Percentiles rank a stretch among this genome's conserved stretches.
Evolutionary conservation across 2,329 filamentous ascomycete species (phyloP).

Genomic region (Talaromyces sp.): DNA sequence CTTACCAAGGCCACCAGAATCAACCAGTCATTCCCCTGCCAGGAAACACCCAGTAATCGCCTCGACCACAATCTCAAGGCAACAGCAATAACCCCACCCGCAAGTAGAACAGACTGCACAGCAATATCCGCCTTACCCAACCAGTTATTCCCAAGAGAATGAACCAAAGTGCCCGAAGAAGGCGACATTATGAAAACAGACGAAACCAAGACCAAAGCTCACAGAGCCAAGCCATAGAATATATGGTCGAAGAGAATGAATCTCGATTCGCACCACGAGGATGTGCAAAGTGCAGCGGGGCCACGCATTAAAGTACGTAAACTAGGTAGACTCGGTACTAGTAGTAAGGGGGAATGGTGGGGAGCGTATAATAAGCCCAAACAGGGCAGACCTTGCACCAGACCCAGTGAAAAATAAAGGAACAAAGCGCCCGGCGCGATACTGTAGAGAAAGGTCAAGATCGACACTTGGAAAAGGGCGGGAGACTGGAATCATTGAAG

Average conservation of each 20-base stretch:
- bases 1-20: slow-evolving; percentile 19
- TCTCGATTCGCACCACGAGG: background rate
- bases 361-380: background rate
- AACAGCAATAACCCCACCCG: slow-evolving; percentile 12
- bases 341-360: background rate
- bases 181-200: slow-evolving; percentile 11
- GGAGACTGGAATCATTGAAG: background rate
- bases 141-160: slow-evolving; percentile 23
- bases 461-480: background rate
- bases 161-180: slow-evolving; percentile 9
- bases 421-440: background rate
- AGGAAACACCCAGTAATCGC: slow-evolving; percentile 9
- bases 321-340: slow-evolving; percentile 1
- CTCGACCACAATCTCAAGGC: slow-evolving; percentile 23
- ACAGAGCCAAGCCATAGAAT: background rate
- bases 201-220: background rate
- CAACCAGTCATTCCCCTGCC: slow-evolving; percentile 22
- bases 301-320: slow-evolving; percentile 8
- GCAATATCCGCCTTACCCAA: slow-evolving; percentile 23
- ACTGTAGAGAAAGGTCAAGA: slow-evolving; percentile 3
- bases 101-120: slow-evolving; percentile 21
- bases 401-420: background rate
- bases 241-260: background rate
- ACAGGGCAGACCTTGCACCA: slow-evolving; percentile 4
- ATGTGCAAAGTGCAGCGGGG: slow-evolving; percentile 1